Evolutionary conservation across 176 grass and related monocot genomes (phyloP).

Genomic region (Oryza coarctata): DNA sequence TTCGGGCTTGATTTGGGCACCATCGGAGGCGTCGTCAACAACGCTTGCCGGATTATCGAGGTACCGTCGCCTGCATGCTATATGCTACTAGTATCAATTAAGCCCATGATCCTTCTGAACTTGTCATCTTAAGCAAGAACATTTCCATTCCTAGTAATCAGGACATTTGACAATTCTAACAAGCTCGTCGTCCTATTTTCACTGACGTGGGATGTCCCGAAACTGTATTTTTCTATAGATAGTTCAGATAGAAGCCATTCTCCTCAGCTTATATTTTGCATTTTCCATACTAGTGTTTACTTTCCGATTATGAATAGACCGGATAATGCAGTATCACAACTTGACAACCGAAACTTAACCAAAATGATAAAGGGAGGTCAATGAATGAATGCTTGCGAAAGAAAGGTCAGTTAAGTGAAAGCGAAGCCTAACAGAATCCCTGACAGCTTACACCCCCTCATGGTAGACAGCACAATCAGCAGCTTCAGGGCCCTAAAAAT

Average conservation of each 20-base stretch:
- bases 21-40: constrained; percentile 74
- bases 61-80: constrained; percentile 30
- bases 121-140: background rate
- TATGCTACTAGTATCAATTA: background rate
- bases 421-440: constrained; percentile 31
- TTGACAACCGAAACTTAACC: constrained; percentile 18
- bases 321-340: background rate
- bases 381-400: constrained; percentile 17
- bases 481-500: constrained; percentile 28
- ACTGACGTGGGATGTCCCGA: background rate
- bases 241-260: background rate
- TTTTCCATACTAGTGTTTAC: background rate
- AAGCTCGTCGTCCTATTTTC: background rate
- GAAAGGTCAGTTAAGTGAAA: constrained; percentile 25
- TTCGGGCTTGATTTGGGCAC: constrained; percentile 67
- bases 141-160: background rate
- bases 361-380: constrained; percentile 2
- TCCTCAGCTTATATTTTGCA: background rate
- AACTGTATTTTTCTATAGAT: background rate
- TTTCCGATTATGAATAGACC: background rate
- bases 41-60: constrained; percentile 79
- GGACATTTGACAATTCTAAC: background rate
- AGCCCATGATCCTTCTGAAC: background rate
- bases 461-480: constrained; percentile 25
- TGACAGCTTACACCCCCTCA: constrained; percentile 11